Base-by-base conservation (phyloP, 352 stramenopile species). In the Globisporangium echinulatum region DNA sequence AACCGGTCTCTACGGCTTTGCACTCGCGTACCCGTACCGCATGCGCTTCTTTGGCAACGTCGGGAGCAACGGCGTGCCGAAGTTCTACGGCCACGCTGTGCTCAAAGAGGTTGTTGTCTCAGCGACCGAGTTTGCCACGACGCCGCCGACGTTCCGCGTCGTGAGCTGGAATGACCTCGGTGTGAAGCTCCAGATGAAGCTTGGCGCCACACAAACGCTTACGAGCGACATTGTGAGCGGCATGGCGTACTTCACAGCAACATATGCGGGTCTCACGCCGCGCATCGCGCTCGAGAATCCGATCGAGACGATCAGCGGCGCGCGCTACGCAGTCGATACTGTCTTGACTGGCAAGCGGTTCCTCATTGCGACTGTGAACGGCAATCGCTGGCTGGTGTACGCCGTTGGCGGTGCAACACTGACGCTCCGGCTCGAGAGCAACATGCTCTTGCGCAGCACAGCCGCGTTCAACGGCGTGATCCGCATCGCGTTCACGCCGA, bases 161-260 rank as follows among this genome's bases (percentile, higher is more conserved):
- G 67, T 65, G 8, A 73, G 73, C 50, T 93, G 83, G 83, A 76
- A 72, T 3, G 83, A 93, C 55, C 57, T 87, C 3, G 79, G 83
- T 10, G 82, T 89, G 49, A 77, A 62, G 17, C 65, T 87, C 37
- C 64, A 77, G 46, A 77, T 89, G 49, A 59, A 69, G 38, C 40
- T 69, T 0, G 51, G 58, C 3, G 68, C 64, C 15, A 65, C 67
- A 2, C 56, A 57, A n/a, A 62, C 60, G 5, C 54, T 93, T 0
- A 74, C 79, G 38, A 71, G 72, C 8, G 74, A 56, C 51, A 66
- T 88, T 46, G 76, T 91, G 48, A 88, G 68, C 36, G 84, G 79
- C 46, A 93, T 93, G 84, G 71, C 79, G 33, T 93, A 77, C 61
- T 81, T 90, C 58, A 84, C 74, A 4, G 61, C 74, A 15, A 83